Evolutionary conservation across 164 flowering plant species (phyloP).

Genomic region (Vitis cinerea): DNA sequence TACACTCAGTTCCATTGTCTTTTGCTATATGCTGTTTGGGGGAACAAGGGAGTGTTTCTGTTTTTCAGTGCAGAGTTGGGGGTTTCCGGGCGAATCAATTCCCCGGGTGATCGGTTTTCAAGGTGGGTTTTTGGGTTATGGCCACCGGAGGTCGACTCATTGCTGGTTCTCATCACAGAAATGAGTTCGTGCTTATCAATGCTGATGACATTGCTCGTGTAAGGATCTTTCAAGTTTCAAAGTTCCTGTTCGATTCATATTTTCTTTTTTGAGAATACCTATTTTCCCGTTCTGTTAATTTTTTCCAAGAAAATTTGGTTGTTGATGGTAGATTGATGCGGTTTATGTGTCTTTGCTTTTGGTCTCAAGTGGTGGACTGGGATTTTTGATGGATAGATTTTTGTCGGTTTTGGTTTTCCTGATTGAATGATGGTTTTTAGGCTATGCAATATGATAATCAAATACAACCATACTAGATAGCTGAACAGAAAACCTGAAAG

Average conservation of each 20-base stretch:
- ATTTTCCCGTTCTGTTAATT: neutral
- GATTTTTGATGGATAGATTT: neutral
- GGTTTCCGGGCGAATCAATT: too few species aligned
- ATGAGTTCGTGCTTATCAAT: constrained; percentile 30
- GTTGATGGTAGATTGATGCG: neutral
- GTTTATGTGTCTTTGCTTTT: neutral
- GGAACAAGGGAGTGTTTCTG: too few species aligned
- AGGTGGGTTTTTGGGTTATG: constrained; percentile 12
- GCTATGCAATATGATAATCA: neutral
- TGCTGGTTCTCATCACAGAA: constrained; percentile 17
- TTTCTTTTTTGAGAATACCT: neutral
- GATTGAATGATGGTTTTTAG: neutral
- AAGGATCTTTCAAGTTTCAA: neutral
- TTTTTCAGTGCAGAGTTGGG: constrained; percentile 1
- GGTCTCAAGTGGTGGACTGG: neutral
- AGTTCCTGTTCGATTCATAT: neutral
- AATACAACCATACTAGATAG: neutral
- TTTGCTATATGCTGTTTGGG: too few species aligned
- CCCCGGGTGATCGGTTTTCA: too few species aligned
- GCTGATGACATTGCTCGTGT: constrained; percentile 29
- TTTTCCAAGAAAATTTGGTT: neutral
- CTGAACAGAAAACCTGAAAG: neutral
- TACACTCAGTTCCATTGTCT: too few species aligned
- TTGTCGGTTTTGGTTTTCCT: neutral
- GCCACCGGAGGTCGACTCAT: constrained; percentile 26